Conservation (phyloP, 257 asterid genomes). For the Solanum dulcamara region DNA sequence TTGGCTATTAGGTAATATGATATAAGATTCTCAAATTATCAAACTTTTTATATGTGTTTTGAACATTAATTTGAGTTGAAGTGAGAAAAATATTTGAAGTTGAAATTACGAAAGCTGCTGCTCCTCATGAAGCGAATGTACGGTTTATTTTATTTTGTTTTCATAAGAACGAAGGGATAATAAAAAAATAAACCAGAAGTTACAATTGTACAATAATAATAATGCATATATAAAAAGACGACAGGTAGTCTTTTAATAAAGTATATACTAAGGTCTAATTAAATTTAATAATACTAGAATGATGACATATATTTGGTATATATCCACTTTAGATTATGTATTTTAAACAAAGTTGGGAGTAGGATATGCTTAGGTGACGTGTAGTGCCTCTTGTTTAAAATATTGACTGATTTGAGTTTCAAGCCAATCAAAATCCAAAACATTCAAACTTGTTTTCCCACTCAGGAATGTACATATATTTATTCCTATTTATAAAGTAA, state of each 20-base stretch:
- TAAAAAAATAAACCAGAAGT: not conserved
- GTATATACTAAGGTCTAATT: not conserved
- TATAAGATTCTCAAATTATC: not conserved
- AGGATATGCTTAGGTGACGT: not conserved
- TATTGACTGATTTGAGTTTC: not conserved
- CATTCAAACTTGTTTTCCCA: not conserved
- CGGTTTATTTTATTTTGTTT: not conserved
- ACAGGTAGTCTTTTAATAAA: not conserved
- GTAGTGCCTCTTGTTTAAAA: not conserved
- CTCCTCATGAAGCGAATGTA: not conserved
- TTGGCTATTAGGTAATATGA: not conserved
- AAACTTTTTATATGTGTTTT: not conserved
- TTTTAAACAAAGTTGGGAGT: not conserved
- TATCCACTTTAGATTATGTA: not conserved
- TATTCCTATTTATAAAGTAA: not conserved
- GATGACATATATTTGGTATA: not conserved
- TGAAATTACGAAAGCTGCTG: not conserved
- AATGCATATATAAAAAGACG: not conserved
- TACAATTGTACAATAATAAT: not conserved
- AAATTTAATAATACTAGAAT: not conserved
- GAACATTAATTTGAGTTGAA: not conserved
- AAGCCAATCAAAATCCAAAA: not conserved
- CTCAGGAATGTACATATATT: not conserved
- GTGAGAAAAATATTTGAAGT: not conserved
- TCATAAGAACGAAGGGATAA: not conserved